Conservation (phyloP, 2,329 filamentous ascomycete genomes). For the Metarhizium guizhouense region DNA sequence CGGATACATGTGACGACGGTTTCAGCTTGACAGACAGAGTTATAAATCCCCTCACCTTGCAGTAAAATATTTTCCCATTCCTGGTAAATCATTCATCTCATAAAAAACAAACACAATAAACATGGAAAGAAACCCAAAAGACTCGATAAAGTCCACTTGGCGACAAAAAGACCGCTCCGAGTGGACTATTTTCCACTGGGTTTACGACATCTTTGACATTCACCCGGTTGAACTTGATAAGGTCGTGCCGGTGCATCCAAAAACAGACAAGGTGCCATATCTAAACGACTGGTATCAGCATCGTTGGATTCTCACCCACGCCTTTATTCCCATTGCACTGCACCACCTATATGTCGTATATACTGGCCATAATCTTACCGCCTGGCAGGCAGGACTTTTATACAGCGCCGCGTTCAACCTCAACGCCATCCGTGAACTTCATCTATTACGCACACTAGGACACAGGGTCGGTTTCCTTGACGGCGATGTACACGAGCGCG, state of each 20-base stretch:
- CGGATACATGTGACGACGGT: background rate
- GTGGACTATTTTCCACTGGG: conserved; percentile 6
- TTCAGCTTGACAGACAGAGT: background rate
- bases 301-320: conserved; percentile 6
- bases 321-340: conserved; percentile 4
- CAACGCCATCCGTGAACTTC: conserved; percentile 6
- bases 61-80: too few species aligned
- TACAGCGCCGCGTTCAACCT: conserved; percentile 5
- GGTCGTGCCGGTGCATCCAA: conserved; percentile 4
- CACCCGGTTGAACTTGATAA: conserved; percentile 4
- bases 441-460: conserved; percentile 2
- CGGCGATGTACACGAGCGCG: conserved; percentile 7
- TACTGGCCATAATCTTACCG: conserved; percentile 4
- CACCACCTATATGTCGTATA: conserved; percentile 5
- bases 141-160: conserved; percentile 9
- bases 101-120: background rate
- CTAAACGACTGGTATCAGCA: conserved; percentile 5
- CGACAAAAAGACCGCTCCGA: conserved; percentile 5
- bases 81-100: background rate
- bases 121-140: background rate
- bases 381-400: conserved; percentile 5
- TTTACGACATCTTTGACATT: conserved; percentile 5
- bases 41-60: background rate
- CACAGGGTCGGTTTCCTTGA: conserved; percentile 5
- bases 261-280: conserved; percentile 5